A percentile compares a stretch with the other conserved stretches of the same genome.
phyloP scores from a whole-genome alignment of 2,329 filamentous ascomycete species.

The Fusarium sarcochroum region DNA sequence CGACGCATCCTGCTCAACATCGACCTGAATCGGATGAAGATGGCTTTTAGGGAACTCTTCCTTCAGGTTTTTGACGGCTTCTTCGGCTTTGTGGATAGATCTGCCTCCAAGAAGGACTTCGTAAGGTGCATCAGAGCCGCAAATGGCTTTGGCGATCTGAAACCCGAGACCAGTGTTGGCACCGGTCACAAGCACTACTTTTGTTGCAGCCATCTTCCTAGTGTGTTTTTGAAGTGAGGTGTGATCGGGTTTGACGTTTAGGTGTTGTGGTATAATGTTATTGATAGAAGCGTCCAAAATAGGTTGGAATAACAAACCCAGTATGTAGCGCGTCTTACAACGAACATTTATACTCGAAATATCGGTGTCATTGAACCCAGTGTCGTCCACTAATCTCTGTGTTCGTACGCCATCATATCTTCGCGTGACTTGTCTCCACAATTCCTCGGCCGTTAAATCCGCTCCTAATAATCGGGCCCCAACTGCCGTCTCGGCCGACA shows the following conservation, averaged over 20 bases:
- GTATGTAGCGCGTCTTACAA: too few relatives aligned
- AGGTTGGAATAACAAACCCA: too few relatives aligned
- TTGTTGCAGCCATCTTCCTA: neutral
- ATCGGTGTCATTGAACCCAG: accelerated
- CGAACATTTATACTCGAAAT: neutral
- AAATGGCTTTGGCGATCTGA: neutral
- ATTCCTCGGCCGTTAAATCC: neutral
- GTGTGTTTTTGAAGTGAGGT: too few relatives aligned
- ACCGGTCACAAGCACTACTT: conserved; percentile 2
- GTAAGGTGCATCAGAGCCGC: neutral
- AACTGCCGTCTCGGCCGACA: neutral
- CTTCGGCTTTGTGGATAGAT: neutral
- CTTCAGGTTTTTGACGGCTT: conserved; percentile 1
- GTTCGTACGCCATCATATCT: too few relatives aligned
- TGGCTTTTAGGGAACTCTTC: neutral
- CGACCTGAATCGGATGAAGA: neutral
- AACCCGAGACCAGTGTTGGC: conserved; percentile 5
- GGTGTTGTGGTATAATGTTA: too few relatives aligned
- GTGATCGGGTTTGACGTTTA: too few relatives aligned
- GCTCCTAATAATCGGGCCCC: neutral
- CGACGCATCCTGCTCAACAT: neutral
- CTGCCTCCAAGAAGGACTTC: neutral
- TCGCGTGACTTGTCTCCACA: neutral
- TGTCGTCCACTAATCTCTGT: too few relatives aligned
- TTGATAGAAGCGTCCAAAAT: too few relatives aligned